phyloP scores from a whole-genome alignment of 768 basidiomycete genomes.

The Collybia mongolica region DNA sequence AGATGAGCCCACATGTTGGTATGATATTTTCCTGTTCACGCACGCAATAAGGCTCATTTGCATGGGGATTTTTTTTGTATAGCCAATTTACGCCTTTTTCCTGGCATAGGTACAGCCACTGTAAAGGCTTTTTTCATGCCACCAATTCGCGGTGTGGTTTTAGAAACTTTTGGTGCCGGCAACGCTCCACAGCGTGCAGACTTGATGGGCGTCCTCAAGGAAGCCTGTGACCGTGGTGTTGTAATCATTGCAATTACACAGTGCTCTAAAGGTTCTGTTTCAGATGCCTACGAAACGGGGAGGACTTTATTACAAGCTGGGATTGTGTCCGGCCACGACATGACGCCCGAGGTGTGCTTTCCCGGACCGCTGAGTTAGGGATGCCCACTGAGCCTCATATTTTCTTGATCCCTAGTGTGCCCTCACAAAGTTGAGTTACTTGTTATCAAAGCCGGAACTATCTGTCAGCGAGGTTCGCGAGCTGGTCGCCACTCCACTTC shows the following conservation, averaged over 20 bases:
- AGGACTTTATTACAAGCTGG: slow-evolving; percentile 68
- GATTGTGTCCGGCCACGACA: slow-evolving; percentile 83
- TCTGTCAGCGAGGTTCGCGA: slow-evolving; percentile 64
- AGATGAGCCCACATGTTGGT: slow-evolving; percentile 83
- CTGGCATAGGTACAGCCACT: slow-evolving; percentile 77
- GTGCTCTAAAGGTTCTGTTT: slow-evolving; percentile 84
- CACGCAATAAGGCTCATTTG: slow-evolving; percentile 1
- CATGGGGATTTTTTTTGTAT: not conserved
- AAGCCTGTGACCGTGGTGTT: slow-evolving; percentile 80
- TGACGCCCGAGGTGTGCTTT: slow-evolving; percentile 85
- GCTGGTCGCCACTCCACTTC: slow-evolving; percentile 74
- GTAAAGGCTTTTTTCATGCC: slow-evolving; percentile 74
- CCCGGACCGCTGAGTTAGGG: not conserved
- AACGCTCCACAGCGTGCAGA: slow-evolving; percentile 87
- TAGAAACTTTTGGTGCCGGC: slow-evolving; percentile 92
- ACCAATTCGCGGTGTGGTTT: slow-evolving; percentile 76
- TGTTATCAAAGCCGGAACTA: slow-evolving; percentile 84
- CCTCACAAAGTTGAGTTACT: slow-evolving; percentile 85
- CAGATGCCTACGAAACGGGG: slow-evolving; percentile 81
- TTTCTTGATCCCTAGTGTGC: slow-evolving; percentile 58
- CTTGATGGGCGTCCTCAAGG: slow-evolving; percentile 70
- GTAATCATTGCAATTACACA: slow-evolving; percentile 92
- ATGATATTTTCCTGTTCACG: slow-evolving; percentile 20
- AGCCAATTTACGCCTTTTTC: slow-evolving; percentile 85
- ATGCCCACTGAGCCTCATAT: not conserved